Evolutionary conservation across 257 asterid species (phyloP), one percentile per base, ranked within the genome.

Genomic region (Cinchona pubescens): DNA sequence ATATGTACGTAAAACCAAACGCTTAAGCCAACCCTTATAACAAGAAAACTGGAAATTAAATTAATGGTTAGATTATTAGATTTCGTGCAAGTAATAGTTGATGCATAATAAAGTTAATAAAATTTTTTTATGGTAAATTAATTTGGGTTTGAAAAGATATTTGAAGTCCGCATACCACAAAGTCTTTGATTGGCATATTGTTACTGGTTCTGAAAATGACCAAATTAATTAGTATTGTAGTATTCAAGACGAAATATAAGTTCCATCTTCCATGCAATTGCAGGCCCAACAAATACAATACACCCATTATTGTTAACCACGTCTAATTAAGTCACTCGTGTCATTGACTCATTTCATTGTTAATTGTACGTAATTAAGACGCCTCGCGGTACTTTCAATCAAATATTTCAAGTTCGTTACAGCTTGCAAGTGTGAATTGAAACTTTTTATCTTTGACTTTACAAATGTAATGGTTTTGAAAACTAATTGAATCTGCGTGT

Each of bases 11-110:
- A 21, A 53, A 71, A 5, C 75, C 53, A 55, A 13, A 56, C 6
- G 19, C 37, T 35, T 25, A 71, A 71, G 53, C 75, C 67, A 71
- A 55, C 67, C 53, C 75, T 25, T 3, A 37, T n/a, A 35, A 14
- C 75, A 71, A 71, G 75, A 71, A 71, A 71, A 21, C 75, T 0
- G 15, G 30, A 37, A n/a, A 13, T 27, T 37, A n/a, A 15, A 48
- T 2, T 37, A 12, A 13, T 59, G 35, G 8, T 55, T 10, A 12
- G 2, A 23, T 37, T 53, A 35, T 55, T 23, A 55, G 67, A 16
- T 71, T 71, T 55, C 75, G 51, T 71, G 67, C 75, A 55, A 71
- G 67, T 53, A 55, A 71, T 37, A 38, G 18, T 5, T 30, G 49
- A 25, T 67, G 23, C 1, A 21, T 16, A 7, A 16, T 68, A 27